A percentile compares a stretch with the other conserved stretches of the same genome.
Evolutionary conservation across 129 eudicot genomes (phyloP).

Genomic region (Flaveria linearis): DNA sequence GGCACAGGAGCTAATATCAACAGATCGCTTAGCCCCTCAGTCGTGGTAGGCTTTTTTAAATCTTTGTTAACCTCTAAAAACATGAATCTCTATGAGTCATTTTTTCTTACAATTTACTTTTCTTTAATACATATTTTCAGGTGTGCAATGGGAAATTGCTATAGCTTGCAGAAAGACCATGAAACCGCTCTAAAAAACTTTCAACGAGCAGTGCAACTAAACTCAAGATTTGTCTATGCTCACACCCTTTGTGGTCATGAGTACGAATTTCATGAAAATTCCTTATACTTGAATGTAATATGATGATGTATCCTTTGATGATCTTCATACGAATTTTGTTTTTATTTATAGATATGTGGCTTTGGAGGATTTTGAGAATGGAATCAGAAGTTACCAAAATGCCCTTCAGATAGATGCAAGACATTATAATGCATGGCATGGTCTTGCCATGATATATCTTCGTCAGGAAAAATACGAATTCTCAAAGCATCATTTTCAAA

Average conservation of each 20-base stretch:
- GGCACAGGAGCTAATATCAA: slow-evolving; percentile 93
- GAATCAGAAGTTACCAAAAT: slow-evolving; percentile 81
- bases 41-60: slow-evolving; percentile 58
- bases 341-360: slow-evolving; percentile 68
- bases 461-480: slow-evolving; percentile 94
- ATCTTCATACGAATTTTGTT: not conserved
- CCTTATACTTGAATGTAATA: not conserved
- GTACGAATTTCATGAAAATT: slow-evolving; percentile 41
- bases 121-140: slow-evolving; percentile 38
- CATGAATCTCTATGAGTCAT: not conserved
- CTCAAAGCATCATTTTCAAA: slow-evolving; percentile 95
- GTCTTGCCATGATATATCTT: slow-evolving; percentile 97
- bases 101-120: not conserved
- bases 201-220: slow-evolving; percentile 87
- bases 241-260: slow-evolving; percentile 99
- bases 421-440: slow-evolving; percentile 98
- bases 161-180: slow-evolving; percentile 99
- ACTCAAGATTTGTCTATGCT: slow-evolving; percentile 90
- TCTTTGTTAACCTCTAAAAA: not conserved
- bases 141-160: slow-evolving; percentile 99
- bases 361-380: slow-evolving; percentile 89
- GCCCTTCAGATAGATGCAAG: slow-evolving; percentile 88
- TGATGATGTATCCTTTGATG: not conserved
- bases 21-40: slow-evolving; percentile 97
- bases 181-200: slow-evolving; percentile 97